Base-by-base conservation (phyloP, 2,329 filamentous ascomycete species). In the Diplodia seriata region DNA sequence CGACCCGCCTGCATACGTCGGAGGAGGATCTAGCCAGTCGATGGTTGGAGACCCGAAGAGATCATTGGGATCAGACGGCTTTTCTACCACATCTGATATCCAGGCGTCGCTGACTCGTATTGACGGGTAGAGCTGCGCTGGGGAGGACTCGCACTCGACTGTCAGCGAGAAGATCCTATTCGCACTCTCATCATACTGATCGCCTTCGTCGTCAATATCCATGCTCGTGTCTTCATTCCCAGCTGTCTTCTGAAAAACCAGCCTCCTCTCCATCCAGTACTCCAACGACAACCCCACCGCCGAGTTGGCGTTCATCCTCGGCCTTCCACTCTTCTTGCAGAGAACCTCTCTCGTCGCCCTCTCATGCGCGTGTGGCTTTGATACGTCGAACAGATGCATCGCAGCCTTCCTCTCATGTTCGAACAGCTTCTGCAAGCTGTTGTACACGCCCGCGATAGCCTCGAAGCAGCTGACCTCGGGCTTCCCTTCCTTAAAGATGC, bases 401-500 rank as follows among this genome's bases (percentile, higher is more conserved):
- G 77, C 75, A 62, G 75, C 71, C 67, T 86, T 83, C 69, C 89
- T 80, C 74, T 95, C 91, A 83, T 91, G 90, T 55, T 87, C 82
- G 73, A 91, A 88, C n/a, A 96, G 80, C 72, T 84, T 88, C 69
- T 85, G 83, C 69, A 95, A 80, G 73, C 90, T 91, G 68, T 85
- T 85, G 76, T 90, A 92, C 6, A 96, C 83, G 3, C 91, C 91
- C 4, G 87, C 88, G 54, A 94, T 83, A 0, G 92, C 92, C 75
- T 93, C 90, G 75, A 92, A 91, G 76, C 91, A 91, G 72, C 92
- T 92, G 8, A 94, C 83, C 5, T 86, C 86, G 1, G 88, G 88
- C 38, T 68, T 68, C 14, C 20, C 57, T 2, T 64, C 66, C 51
- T 68, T 68, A 40, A 68, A 68, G 11, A 64, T 64, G 76, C 91